Base-by-base conservation (phyloP, 148 eudicot genomes). In the Selenicereus undatus region DNA sequence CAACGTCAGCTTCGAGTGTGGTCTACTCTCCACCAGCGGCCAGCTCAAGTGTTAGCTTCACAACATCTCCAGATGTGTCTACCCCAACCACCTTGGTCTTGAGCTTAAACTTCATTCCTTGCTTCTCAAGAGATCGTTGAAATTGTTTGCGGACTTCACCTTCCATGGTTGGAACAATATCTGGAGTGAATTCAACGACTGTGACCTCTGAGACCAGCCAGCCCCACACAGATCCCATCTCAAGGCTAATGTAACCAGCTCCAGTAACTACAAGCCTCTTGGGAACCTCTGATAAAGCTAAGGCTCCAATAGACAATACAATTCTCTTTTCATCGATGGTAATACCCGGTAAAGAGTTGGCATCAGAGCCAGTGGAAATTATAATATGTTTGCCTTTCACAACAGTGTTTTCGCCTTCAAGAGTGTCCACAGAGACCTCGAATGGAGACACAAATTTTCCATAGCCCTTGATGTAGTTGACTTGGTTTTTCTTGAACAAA, bases 191-290 rank as follows among this genome's bases (percentile, higher is more conserved):
- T 87, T 95, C 97, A 21, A 95, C 97, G 64, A 95, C 97, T 8
- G 91, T 95, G 45, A 95, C 94, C 86, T 92, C 93, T 9, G 98
- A 92, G 64, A 97, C 98, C 20, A 95, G 89, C 68, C 98, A 94
- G 10, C 97, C 94, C 98, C 98, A 95, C 27, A 95, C 98, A 29
- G 98, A 95, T 8, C 98, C 98, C 98, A 95, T 95, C 76, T 82
- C 97, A 42, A 89, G 96, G 71, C 98, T 96, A 50, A 95, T 95
- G 76, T 95, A 95, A 81, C 98, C 97, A 86, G 97, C 98, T 76
- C 98, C 98, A 71, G 93, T 91, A 69, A 95, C 97, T 12, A 93
- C 84, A 22, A 95, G 90, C 75, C 84, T 92, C 87, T 95, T 93
- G 32, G 98, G 98, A 56, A 95, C 82, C 84, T 84, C 90, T 68